Conservation (phyloP, 306 rosid genomes). For the Castanea mollissima region DNA sequence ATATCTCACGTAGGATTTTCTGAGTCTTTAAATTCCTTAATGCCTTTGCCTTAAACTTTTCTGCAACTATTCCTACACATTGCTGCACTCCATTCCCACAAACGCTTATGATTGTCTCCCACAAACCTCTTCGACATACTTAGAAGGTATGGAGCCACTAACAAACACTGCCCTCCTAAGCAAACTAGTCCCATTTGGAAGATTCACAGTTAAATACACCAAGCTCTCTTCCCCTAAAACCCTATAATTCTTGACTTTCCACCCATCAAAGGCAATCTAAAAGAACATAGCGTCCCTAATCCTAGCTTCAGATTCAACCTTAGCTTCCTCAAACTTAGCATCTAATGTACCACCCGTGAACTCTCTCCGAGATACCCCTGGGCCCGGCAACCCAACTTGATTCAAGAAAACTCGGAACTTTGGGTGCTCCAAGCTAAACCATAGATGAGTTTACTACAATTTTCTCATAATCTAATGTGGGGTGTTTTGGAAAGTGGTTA, state of each 20-base stretch:
- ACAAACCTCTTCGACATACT: conserved; percentile 72
- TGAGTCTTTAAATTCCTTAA: conserved; percentile 69
- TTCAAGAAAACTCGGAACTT: conserved; percentile 61
- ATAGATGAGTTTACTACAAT: too few relatives aligned
- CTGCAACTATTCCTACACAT: conserved; percentile 90
- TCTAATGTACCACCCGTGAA: conserved; percentile 54
- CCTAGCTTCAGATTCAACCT: conserved; percentile 65
- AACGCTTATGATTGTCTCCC: conserved; percentile 80
- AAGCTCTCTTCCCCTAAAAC: conserved; percentile 39
- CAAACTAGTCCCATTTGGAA: conserved; percentile 86
- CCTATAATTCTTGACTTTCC: conserved; percentile 49
- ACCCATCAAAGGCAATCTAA: conserved; percentile 77
- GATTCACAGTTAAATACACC: conserved; percentile 71
- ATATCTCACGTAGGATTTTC: conserved; percentile 7
- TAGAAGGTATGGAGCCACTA: conserved; percentile 57
- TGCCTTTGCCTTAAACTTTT: conserved; percentile 72
- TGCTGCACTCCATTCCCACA: conserved; percentile 63
- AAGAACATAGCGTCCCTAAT: conserved; percentile 86
- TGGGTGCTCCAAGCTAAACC: conserved; percentile 60
- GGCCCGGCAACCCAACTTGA: conserved; percentile 66
- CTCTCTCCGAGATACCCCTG: conserved; percentile 47
- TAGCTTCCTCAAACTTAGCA: conserved; percentile 59
- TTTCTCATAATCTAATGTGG: too few relatives aligned
- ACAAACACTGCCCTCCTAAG: conserved; percentile 68
- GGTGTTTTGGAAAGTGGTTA: too few relatives aligned